Evolutionary conservation across 176 grass and related monocot species (phyloP).

Genomic region (Cocos nucifera): DNA sequence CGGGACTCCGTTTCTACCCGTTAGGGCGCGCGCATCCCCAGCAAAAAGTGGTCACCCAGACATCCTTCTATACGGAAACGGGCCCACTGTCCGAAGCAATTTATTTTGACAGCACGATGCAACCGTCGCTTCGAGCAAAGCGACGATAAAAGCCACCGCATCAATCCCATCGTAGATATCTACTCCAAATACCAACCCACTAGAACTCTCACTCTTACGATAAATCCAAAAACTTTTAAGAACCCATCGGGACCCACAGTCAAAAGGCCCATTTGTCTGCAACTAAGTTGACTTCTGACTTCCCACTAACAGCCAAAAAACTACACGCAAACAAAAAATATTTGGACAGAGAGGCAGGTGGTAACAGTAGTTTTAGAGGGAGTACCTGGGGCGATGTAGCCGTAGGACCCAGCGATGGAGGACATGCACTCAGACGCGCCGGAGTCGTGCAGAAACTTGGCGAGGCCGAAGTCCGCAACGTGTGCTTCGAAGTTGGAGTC

Average conservation of each 20-base stretch:
- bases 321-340: background rate
- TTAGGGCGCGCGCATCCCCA: no score
- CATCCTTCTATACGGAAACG: no score
- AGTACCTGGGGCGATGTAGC: constrained; percentile 93
- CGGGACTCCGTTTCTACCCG: no score
- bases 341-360: background rate
- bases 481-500: constrained; percentile 78
- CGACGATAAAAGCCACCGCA: no score
- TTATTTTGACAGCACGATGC: background rate
- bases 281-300: constrained; percentile 17
- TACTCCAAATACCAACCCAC: background rate
- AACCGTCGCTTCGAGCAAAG: background rate
- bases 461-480: constrained; percentile 91
- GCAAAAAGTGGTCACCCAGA: no score
- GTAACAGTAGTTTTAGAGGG: background rate
- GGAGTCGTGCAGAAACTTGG: constrained; percentile 55
- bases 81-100: no score
- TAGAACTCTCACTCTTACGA: background rate
- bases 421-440: constrained; percentile 78
- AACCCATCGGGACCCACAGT: background rate
- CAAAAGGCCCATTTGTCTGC: constrained; percentile 1
- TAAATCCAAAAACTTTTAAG: background rate
- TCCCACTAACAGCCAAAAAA: background rate
- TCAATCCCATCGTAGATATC: background rate
- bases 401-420: constrained; percentile 75